phyloP scores from a whole-genome alignment of 306 rosid genomes.

The Dryas alaskensis region DNA sequence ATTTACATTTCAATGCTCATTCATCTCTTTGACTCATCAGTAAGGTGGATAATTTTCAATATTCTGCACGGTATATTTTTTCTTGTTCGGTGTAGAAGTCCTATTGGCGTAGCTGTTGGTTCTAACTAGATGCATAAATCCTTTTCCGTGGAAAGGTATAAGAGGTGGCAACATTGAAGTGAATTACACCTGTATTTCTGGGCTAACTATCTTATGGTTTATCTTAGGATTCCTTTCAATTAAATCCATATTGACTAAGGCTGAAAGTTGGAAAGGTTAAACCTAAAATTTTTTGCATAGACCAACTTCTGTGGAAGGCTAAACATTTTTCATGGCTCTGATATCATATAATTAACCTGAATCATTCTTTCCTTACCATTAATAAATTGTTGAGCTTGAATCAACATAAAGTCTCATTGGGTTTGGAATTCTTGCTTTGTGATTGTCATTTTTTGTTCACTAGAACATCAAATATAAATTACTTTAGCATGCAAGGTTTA shows the following conservation, averaged over 20 bases:
- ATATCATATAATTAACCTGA: neutral
- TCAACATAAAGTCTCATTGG: neutral
- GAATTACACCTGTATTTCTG: neutral
- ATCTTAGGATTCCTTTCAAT: no score
- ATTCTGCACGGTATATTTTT: neutral
- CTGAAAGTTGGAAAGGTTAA: neutral
- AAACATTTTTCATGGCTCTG: neutral
- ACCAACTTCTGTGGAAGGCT: neutral
- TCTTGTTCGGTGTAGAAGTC: neutral
- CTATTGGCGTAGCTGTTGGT: neutral
- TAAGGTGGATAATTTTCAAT: neutral
- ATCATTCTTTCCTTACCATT: neutral
- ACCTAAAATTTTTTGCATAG: neutral
- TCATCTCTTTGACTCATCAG: neutral
- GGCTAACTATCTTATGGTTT: no score
- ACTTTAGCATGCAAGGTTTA: neutral
- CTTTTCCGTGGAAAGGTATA: no score
- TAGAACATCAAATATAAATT: neutral
- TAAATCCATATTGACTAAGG: neutral
- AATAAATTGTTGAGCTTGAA: neutral
- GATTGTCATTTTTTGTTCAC: neutral
- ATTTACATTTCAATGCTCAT: neutral
- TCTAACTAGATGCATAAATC: neutral
- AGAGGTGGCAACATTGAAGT: no score
- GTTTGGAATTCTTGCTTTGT: no score